Evolutionary conservation across 495 filamentous ascomycete species (phyloP), one percentile per base, ranked within the genome.

Genomic region (Rostrohypoxylon terebratum): DNA sequence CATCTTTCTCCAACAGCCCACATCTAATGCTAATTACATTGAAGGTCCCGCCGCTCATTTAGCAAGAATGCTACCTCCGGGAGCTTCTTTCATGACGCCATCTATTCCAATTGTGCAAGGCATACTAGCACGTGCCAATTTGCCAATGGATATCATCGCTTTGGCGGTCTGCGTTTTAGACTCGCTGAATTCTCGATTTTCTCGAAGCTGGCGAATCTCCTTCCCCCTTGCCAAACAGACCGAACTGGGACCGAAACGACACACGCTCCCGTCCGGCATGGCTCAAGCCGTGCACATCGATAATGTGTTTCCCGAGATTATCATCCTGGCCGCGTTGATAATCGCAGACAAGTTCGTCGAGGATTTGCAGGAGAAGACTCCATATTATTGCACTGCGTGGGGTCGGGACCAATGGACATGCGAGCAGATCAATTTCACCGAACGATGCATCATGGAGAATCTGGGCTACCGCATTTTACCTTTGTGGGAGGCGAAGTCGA

Each of bases 161-260:
- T 79, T 88, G 33, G 86, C 84, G 14, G 84, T 85, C 58, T 85
- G 83, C 74, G 83, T 88, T 28, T 77, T 88, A 50, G 86, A 88
- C 69, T 85, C 83, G n/a, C 78, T 88, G 64, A 81, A 81, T 75
- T 82, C 84, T 40, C 81, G 81, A 73, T 88, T 88, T 73, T 85
- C 86, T 50, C 81, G 83, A 38, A 79, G 78, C 23, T 88, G 85
- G 85, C 78, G 86, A 44, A 77, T 85, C 36, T 75, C 80, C 3
- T 87, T 83, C 64, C 86, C 86, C 5, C 71, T 86, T 16, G 55
- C 45, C 33, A 72, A 59, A 28, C 58, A 45, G 28, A 61, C 38
- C 54, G 75, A 77, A 28, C 40, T 66, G 33, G 38, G 55, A 16
- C 66, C 69, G 23, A 85, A 85, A 68, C 82, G 83, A 31, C 83